Conservation (phyloP, 164 flowering plant genomes). For the Nelumbo lutea region DNA sequence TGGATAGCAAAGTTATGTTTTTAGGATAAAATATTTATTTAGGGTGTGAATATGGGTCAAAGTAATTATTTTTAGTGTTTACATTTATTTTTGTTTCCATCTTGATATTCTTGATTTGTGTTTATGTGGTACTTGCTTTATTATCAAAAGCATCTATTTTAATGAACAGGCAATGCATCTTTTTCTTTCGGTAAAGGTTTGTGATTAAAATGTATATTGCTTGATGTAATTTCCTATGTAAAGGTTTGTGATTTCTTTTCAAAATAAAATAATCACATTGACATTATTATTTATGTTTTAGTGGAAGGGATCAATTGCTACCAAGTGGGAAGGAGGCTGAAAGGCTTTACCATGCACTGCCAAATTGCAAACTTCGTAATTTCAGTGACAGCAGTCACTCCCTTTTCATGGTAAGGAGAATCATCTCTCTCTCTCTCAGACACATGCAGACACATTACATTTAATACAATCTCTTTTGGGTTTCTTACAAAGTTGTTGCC, state of each 20-base stretch:
- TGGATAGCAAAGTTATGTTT: too few species aligned
- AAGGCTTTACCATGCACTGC: slow-evolving; percentile 36
- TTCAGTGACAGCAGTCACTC: slow-evolving; percentile 47
- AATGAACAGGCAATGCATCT: not conserved
- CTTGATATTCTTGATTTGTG: too few species aligned
- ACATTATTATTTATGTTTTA: slow-evolving; percentile 17
- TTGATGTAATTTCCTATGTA: not conserved
- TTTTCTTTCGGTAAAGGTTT: slow-evolving; percentile 5
- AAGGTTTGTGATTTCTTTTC: not conserved
- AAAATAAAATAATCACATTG: slow-evolving; percentile 1
- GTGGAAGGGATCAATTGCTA: slow-evolving; percentile 63
- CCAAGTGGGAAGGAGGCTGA: slow-evolving; percentile 57
- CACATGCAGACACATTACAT: too few species aligned
- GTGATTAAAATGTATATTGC: not conserved
- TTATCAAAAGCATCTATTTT: too few species aligned
- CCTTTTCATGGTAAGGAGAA: slow-evolving; percentile 50
- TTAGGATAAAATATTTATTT: too few species aligned
- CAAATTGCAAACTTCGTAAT: slow-evolving; percentile 43
- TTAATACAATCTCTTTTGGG: too few species aligned
- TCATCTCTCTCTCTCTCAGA: slow-evolving; percentile 3
- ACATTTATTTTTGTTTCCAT: too few species aligned
- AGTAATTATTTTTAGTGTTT: too few species aligned
- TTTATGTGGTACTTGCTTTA: too few species aligned
- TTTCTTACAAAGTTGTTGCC: too few species aligned
- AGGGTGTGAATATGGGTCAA: too few species aligned